A percentile compares a stretch with the other conserved stretches of the same genome.
Conservation (phyloP, 768 basidiomycete species). For the Tricholoma furcatifolium region DNA sequence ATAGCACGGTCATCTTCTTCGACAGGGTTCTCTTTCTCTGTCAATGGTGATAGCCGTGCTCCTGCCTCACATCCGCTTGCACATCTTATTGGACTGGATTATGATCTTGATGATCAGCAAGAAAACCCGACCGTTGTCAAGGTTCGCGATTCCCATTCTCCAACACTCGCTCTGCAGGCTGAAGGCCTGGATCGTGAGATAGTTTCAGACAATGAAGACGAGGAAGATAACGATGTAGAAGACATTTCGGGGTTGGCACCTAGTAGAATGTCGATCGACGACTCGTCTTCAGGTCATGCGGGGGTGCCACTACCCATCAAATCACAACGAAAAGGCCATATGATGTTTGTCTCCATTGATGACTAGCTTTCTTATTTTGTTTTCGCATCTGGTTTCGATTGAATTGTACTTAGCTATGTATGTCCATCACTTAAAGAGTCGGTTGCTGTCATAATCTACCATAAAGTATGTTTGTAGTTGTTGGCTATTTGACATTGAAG, state of each 20-base stretch:
- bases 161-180: background rate
- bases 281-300: background rate
- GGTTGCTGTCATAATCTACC: too few relatives aligned
- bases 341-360: constrained; percentile 10
- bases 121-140: background rate
- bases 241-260: background rate
- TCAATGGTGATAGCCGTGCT: background rate
- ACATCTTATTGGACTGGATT: background rate
- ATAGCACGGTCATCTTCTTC: background rate
- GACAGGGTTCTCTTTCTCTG: background rate
- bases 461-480: too few relatives aligned
- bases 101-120: background rate
- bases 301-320: constrained; percentile 16
- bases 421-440: too few relatives aligned
- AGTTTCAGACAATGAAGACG: background rate
- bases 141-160: background rate
- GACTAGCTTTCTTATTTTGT: background rate
- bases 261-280: background rate
- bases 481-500: too few relatives aligned
- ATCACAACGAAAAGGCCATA: constrained; percentile 13
- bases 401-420: too few relatives aligned
- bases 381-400: too few relatives aligned
- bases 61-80: background rate
- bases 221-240: background rate
- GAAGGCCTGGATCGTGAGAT: background rate